Evolutionary conservation across 2,329 filamentous ascomycete genomes (phyloP).

Genomic region (Rutstroemia sp.): DNA sequence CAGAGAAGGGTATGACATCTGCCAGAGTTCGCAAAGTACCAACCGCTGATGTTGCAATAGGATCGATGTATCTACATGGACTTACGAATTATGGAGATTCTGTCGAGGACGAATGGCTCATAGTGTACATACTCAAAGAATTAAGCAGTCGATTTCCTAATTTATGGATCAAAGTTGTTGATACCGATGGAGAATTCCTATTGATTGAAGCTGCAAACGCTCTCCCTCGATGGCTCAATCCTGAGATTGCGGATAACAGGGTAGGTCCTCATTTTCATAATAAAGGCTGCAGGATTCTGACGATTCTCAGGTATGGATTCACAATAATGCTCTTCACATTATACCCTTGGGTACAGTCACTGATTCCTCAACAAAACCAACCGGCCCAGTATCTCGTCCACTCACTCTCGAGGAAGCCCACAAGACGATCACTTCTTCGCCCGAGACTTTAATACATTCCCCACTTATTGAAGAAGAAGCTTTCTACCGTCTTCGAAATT

Average conservation of each 20-base stretch:
- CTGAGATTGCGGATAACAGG: constrained; percentile 79
- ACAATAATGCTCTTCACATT: constrained; percentile 66
- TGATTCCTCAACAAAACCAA: constrained; percentile 30
- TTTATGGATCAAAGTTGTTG: constrained; percentile 75
- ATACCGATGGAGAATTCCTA: constrained; percentile 91
- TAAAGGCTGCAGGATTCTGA: constrained; percentile 12
- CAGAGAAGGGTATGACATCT: constrained; percentile 41
- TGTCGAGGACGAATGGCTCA: constrained; percentile 94
- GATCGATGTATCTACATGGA: constrained; percentile 61
- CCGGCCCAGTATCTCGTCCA: constrained; percentile 31
- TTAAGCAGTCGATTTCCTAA: constrained; percentile 65
- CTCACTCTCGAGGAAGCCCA: constrained; percentile 61
- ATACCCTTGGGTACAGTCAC: constrained; percentile 48
- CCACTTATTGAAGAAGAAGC: constrained; percentile 76
- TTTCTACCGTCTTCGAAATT: constrained; percentile 80
- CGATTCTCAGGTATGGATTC: constrained; percentile 65
- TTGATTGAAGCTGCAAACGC: constrained; percentile 88
- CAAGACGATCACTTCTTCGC: constrained; percentile 46
- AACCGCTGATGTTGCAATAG: constrained; percentile 27
- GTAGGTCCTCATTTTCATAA: constrained; percentile 30
- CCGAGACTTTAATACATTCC: constrained; percentile 59
- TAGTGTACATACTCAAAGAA: constrained; percentile 82
- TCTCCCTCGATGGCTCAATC: constrained; percentile 83
- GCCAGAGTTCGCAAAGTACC: neutral
- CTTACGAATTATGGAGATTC: constrained; percentile 86